Base-by-base conservation (phyloP, 345 rosid genomes). In the Erysimum cheiranthoides region DNA sequence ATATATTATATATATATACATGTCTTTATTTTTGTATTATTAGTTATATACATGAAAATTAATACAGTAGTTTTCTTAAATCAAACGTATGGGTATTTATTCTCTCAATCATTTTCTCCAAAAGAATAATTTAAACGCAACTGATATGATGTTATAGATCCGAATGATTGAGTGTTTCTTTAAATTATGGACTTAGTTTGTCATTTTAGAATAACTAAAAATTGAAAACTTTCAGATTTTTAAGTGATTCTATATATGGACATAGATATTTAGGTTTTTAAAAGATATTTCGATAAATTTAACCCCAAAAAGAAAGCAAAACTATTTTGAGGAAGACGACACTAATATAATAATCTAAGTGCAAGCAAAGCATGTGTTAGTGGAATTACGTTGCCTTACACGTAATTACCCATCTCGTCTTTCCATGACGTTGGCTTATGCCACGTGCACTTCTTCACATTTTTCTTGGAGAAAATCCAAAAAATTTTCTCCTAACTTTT, bases 401-500 rank as follows among this genome's bases (percentile, higher is more conserved):
- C 85, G 90, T 79, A 80, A 85, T 62, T 30, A 11, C 34, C 31
- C 66, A 40, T 27, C 10, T 56, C 36, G 11, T 38, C 53, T 71
- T 52, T 81, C 68, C 58, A 73, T 76, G 85, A 76, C 45, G 51
- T 68, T 66, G 76, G 75, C 70, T 73, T 52, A 28, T 54, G 83
- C 87, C 85, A 83, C 81, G 81, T 84, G 69, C 72, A 47, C 47
- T 35, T 73, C 59, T 43, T 66, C 42, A 65, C 68, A 64, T 70
- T 52, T 73, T 75, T 39, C 31, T 45, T 31, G 34, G 31, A 61
- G 4, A 72, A 45, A 17, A 16, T 31, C 40, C 27, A 21, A 21
- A 21, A 21, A 5, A 28, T n/a, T 17, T 27, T 27, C 49, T 63
- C 58, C 59, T 66, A 43, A 54, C 39, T 36, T 17, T 36, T n/a